Evolutionary conservation across 495 filamentous ascomycete genomes (phyloP).

Genomic region (Cercophora newfieldiana): DNA sequence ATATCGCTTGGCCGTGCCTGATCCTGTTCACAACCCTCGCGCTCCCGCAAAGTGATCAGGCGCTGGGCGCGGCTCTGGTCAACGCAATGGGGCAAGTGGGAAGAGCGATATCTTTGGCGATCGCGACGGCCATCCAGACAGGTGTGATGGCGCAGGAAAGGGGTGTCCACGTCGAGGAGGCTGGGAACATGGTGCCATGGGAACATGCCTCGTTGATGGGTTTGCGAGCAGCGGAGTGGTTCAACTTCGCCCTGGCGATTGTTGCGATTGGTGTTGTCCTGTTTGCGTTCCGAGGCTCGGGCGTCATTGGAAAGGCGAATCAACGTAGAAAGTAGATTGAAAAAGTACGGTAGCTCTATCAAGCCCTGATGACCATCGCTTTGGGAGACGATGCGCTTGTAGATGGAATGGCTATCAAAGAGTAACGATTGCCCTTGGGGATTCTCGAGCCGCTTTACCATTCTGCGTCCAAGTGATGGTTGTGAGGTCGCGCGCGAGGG

Average conservation of each 20-base stretch:
- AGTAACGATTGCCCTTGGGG: no score
- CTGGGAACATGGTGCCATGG: constrained; percentile 37
- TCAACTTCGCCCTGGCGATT: constrained; percentile 47
- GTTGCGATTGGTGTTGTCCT: constrained; percentile 39
- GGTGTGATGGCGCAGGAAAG: constrained; percentile 49
- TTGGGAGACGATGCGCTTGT: no score
- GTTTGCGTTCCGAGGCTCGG: constrained; percentile 44
- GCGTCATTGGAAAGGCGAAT: constrained; percentile 44
- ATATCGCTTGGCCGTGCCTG: constrained; percentile 58
- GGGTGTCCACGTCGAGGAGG: constrained; percentile 39
- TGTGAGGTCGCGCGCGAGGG: no score
- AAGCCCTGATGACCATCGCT: not conserved
- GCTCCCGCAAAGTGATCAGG: constrained; percentile 60
- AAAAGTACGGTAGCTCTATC: not conserved
- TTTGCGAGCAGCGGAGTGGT: constrained; percentile 56
- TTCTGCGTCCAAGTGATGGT: no score
- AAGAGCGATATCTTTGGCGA: constrained; percentile 56
- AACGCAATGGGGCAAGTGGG: constrained; percentile 61
- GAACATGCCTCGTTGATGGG: constrained; percentile 49
- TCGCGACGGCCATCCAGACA: constrained; percentile 58
- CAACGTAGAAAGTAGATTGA: constrained; percentile 5
- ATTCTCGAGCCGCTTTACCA: no score
- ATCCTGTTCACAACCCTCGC: constrained; percentile 60
- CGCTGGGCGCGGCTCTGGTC: constrained; percentile 60
- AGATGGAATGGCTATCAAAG: no score